Evolutionary conservation across 129 eudicot genomes (phyloP).

Genomic region (Pittosporum tobira): DNA sequence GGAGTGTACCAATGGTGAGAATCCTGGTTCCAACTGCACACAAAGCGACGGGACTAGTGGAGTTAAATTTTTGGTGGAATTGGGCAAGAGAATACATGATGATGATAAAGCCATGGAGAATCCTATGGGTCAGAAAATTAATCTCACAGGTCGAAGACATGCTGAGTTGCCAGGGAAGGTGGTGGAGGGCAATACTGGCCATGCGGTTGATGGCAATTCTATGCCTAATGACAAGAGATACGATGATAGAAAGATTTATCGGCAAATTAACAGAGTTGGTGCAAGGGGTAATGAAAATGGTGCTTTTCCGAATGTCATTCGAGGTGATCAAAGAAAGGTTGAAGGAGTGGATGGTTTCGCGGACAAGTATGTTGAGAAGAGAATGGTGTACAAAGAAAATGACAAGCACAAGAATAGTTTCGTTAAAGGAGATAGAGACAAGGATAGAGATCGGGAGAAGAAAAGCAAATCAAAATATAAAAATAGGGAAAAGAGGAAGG

Average conservation of each 20-base stretch:
- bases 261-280: constrained; percentile 1
- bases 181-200: too few relatives aligned
- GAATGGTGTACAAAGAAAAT: constrained; percentile 16
- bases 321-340: constrained; percentile 12
- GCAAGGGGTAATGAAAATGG: constrained; percentile 13
- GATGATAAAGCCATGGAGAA: constrained; percentile 16
- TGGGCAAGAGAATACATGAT: constrained; percentile 25
- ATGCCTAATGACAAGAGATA: constrained; percentile 17
- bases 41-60: constrained; percentile 1
- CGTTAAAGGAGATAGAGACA: constrained; percentile 14
- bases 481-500: constrained; percentile 14
- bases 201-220: too few relatives aligned
- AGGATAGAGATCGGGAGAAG: constrained; percentile 19
- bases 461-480: constrained; percentile 24
- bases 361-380: constrained; percentile 16
- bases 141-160: constrained; percentile 8
- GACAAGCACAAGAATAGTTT: constrained; percentile 11
- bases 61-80: constrained; percentile 13
- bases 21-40: constrained; percentile 12
- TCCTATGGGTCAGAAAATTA: constrained; percentile 14
- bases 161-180: neutral
- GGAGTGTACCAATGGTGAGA: constrained; percentile 16
- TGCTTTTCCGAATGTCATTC: constrained; percentile 8
- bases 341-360: constrained; percentile 10
- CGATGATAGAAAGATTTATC: constrained; percentile 7